A percentile compares a stretch with the other conserved stretches of the same genome.
Evolutionary conservation across 805 yeast species (phyloP).

Genomic region (Nematodospora valgi): DNA sequence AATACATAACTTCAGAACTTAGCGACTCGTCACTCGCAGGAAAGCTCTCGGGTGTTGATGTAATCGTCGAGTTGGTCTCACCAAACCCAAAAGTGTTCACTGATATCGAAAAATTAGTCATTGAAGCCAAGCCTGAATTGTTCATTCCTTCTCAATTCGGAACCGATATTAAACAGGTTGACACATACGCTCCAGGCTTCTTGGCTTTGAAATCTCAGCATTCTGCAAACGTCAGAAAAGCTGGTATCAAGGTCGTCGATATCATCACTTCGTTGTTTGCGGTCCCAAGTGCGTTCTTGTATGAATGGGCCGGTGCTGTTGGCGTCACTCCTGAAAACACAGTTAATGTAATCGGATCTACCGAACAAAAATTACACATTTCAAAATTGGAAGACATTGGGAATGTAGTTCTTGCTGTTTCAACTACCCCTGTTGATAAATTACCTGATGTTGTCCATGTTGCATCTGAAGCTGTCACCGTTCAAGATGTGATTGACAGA

Average conservation of each 20-base stretch:
- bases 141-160: constrained; percentile 66
- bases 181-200: constrained; percentile 10
- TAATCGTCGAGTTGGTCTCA: constrained; percentile 45
- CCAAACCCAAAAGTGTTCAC: constrained; percentile 26
- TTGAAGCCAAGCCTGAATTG: constrained; percentile 41
- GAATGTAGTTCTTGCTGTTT: constrained; percentile 38
- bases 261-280: constrained; percentile 10
- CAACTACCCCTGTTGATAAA: constrained; percentile 25
- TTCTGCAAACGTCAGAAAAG: constrained; percentile 4
- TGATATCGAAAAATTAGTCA: constrained; percentile 36
- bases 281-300: constrained; percentile 19
- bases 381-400: constrained; percentile 43
- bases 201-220: constrained; percentile 7
- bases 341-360: constrained; percentile 39
- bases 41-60: constrained; percentile 28
- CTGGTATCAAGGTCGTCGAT: constrained; percentile 11
- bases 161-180: constrained; percentile 30
- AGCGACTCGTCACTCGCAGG: constrained; percentile 15
- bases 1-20: constrained; percentile 36
- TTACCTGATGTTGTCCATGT: constrained; percentile 45
- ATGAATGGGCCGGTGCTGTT: constrained; percentile 30
- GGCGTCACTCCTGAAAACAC: constrained; percentile 36
- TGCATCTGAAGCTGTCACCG: constrained; percentile 38
- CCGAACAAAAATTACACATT: constrained; percentile 30
- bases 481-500: constrained; percentile 33